phyloP scores from a whole-genome alignment of 2,329 filamentous ascomycete species.

The Penicillium nordicum region DNA sequence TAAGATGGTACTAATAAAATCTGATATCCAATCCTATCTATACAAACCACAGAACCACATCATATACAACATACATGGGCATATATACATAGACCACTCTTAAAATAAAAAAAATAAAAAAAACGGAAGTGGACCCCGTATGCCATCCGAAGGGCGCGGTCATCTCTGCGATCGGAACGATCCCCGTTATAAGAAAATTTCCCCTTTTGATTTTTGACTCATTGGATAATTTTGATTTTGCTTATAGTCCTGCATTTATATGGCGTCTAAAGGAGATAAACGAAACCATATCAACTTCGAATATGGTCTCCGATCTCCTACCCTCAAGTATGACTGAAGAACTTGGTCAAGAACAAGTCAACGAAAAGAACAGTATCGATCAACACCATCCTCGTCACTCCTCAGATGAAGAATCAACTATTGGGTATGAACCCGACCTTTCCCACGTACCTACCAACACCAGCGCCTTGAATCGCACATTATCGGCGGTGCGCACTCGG shows the following conservation, averaged over 20 bases:
- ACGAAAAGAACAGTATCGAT: not conserved
- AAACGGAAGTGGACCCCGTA: not conserved
- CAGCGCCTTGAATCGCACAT: constrained; percentile 30
- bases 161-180: constrained; percentile 16
- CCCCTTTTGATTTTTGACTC: not conserved
- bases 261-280: not conserved
- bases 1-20: too few relatives aligned
- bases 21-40: not conserved
- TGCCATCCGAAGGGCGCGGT: constrained; percentile 7
- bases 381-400: not conserved
- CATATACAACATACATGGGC: not conserved
- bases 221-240: not conserved
- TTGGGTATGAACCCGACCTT: constrained; percentile 10
- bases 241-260: not conserved
- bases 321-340: not conserved
- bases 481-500: constrained; percentile 38
- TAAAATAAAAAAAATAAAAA: too few relatives aligned
- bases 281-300: not conserved
- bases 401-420: constrained; percentile 6
- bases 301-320: not conserved
- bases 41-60: not conserved
- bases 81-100: not conserved
- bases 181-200: not conserved
- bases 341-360: not conserved
- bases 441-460: constrained; percentile 24